These are phyloP conservation scores for Quercus bicolor DNA, from an alignment of 306 rosid species.

Conservation along the genomic window DNA sequence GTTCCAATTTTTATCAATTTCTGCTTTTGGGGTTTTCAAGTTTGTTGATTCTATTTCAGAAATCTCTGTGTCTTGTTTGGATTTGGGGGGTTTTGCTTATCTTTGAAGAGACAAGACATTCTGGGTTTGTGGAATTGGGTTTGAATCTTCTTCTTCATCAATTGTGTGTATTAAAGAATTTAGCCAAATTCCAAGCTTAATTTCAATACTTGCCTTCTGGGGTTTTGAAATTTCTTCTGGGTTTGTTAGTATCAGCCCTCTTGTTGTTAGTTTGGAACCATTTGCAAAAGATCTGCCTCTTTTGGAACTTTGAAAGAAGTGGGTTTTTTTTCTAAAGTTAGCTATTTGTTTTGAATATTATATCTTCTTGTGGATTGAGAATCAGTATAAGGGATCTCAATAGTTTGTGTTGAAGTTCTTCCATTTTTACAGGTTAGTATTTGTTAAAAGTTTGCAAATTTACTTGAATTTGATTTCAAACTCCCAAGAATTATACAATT, in stretches of 20 bases:
- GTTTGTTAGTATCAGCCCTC: neutral
- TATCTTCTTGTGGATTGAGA: too few species aligned
- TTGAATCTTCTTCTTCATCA: neutral
- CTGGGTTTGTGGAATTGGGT: neutral
- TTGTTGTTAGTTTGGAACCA: neutral
- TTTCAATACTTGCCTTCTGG: neutral
- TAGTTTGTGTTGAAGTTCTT: neutral
- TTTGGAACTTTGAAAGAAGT: neutral
- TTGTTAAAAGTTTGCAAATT: neutral
- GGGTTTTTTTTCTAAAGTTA: neutral
- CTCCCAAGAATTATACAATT: neutral
- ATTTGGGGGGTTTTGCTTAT: neutral
- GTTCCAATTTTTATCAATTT: neutral
- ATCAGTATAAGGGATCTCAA: neutral
- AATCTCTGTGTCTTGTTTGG: neutral
- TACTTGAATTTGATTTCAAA: constrained; percentile 15
- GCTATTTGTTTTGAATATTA: neutral
- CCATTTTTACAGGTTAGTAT: constrained; percentile 25
- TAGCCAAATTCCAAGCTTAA: neutral
- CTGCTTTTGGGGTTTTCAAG: neutral
- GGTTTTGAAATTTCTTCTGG: constrained; percentile 8
- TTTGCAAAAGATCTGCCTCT: neutral
- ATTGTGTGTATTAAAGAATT: neutral
- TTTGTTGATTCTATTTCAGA: neutral
- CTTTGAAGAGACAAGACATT: neutral